Base-by-base conservation (phyloP, 768 basidiomycete genomes). In the Rhodotorula paludigena region DNA sequence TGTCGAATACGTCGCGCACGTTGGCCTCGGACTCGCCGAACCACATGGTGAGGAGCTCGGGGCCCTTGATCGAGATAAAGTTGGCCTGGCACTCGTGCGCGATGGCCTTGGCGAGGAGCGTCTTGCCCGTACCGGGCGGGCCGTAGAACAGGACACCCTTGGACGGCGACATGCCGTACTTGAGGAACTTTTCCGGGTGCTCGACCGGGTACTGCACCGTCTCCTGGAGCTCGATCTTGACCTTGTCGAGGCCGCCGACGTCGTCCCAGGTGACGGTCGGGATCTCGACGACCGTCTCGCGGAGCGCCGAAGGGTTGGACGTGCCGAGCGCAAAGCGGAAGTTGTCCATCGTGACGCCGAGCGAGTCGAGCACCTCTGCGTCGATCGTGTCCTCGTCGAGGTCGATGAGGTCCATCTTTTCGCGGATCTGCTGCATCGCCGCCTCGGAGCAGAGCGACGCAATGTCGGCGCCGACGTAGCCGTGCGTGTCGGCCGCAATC, bases 21-120 rank as follows among this genome's bases (percentile, higher is more conserved):
- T 99, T 99, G 72, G 94, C 96, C 82, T 99, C 96, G 11, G 94
- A 98, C 84, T 99, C 96, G 86, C 96, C 96, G 80, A 99, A 98
- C 92, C 96, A 99, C 94, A 98, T 98, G 11, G 93, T 99, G 49
- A 98, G 86, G 49, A 97, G 83, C 81, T 97, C 96, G 69, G 94
- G 94, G 72, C 96, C 94, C 87, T 99, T 99, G 85, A 98, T 96
- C 70, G 88, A 90, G 82, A 98, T 97, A 77, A 98, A 98, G 83
- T 98, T 99, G 81, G 96, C 94, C 78, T 98, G 93, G 78, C 94
- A 98, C 83, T 98, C 96, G 78, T 97, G 93, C 74, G 96, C 96
- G 77, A 98, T 97, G 66, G 96, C 96, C 82, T 98, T 99, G 62
- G 96, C 96, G 63, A 99, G 85, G 74, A 99, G 78, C 30, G 96